These are phyloP conservation scores for Hansenula sp. DNA, from an alignment of 1,139 yeast genomes.

Conservation along the genomic window DNA sequence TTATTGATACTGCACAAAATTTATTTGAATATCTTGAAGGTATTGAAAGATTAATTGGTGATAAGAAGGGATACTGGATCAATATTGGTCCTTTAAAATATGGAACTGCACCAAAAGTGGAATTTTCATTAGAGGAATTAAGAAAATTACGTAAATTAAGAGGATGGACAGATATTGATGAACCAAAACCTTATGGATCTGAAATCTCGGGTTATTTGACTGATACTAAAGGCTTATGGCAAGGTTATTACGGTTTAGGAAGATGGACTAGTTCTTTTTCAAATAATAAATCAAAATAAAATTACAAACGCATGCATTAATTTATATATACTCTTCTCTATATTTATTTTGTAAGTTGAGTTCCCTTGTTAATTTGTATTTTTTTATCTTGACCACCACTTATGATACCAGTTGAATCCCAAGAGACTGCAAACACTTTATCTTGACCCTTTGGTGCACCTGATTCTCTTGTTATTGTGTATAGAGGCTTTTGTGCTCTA, in stretches of 20 bases:
- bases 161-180: conserved; percentile 61
- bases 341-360: conserved; percentile 31
- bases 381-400: conserved; percentile 95
- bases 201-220: conserved; percentile 53
- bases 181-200: conserved; percentile 24
- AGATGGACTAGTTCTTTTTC: conserved; percentile 27
- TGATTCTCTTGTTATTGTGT: conserved; percentile 74
- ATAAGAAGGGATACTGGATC: conserved; percentile 59
- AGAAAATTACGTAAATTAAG: conserved; percentile 40
- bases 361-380: conserved; percentile 75
- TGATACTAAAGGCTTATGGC: conserved; percentile 64
- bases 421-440: conserved; percentile 82
- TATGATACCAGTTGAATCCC: conserved; percentile 76
- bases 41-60: conserved; percentile 44
- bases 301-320: conserved; percentile 1
- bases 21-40: conserved; percentile 65
- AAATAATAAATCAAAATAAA: background rate
- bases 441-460: conserved; percentile 35
- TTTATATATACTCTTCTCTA: background rate
- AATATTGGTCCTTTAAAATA: conserved; percentile 85
- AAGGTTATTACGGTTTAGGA: conserved; percentile 66
- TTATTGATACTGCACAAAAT: conserved; percentile 86
- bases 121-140: conserved; percentile 64
- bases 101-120: conserved; percentile 82
- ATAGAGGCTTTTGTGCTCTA: conserved; percentile 80